Percentiles rank a stretch among this genome's conserved stretches.
Conservation (phyloP, 1,284 basidiomycete genomes). For the Fomitopsis schrenkii region DNA sequence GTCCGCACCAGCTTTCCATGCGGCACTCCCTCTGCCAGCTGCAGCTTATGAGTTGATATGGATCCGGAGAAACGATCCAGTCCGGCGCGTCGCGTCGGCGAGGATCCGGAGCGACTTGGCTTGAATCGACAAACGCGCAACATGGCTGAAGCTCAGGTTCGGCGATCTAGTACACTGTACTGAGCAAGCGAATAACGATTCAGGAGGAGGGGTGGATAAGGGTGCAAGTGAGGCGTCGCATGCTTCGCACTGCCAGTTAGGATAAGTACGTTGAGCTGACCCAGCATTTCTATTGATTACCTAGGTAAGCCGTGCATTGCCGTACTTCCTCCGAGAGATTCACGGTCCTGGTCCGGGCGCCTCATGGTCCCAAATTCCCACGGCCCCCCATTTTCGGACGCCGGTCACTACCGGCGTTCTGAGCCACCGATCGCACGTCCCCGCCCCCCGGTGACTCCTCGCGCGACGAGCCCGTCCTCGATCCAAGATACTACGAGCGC, state of each 20-base stretch:
- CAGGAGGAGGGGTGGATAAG: too few species aligned
- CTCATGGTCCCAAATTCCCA: background rate
- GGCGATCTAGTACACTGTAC: background rate
- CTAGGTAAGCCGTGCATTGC: background rate
- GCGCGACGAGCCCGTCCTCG: background rate
- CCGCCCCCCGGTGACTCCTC: background rate
- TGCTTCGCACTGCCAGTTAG: too few species aligned
- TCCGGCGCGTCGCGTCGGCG: background rate
- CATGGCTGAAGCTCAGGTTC: background rate
- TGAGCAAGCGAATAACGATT: too few species aligned
- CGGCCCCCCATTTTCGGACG: background rate
- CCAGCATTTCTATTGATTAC: background rate
- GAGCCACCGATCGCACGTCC: background rate
- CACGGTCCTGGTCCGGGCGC: background rate
- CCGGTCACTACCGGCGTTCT: background rate
- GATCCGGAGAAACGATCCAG: constrained; percentile 3
- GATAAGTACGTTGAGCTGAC: background rate
- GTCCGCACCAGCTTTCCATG: constrained; percentile 7
- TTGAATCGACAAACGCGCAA: background rate
- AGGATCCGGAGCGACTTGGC: background rate
- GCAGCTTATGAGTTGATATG: background rate
- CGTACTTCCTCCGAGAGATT: background rate
- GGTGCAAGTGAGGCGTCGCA: too few species aligned
- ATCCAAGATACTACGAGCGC: background rate
- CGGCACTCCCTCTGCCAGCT: constrained; percentile 9